Conservation (phyloP, 257 asterid genomes). For the Penstemon davidsonii region DNA sequence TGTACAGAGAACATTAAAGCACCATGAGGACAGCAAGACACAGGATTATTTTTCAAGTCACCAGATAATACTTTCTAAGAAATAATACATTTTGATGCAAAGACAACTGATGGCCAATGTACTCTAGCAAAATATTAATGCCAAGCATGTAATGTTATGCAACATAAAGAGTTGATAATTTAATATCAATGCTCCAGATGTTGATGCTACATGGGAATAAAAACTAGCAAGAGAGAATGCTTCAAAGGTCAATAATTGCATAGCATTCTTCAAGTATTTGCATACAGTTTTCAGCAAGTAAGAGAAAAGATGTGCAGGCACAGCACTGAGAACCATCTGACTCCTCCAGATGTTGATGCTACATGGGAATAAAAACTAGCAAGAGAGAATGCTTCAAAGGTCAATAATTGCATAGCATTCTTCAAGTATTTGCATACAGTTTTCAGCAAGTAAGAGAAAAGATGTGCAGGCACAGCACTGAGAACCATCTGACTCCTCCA, state of each 20-base stretch:
- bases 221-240: constrained; percentile 14
- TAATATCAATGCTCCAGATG: constrained; percentile 16
- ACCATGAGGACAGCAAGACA: background rate
- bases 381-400: constrained; percentile 10
- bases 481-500: constrained; percentile 14
- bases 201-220: constrained; percentile 13
- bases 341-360: constrained; percentile 21
- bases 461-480: constrained; percentile 1
- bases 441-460: background rate
- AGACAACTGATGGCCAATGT: background rate
- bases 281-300: background rate
- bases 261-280: background rate
- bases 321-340: too few species aligned
- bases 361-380: constrained; percentile 13
- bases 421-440: background rate
- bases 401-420: background rate
- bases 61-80: background rate
- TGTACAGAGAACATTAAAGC: background rate
- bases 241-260: constrained; percentile 6
- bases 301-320: constrained; percentile 8
- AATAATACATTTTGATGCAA: background rate
- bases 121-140: background rate
- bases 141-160: constrained; percentile 17
- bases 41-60: background rate
- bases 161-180: constrained; percentile 5